Evolutionary conservation across 1,284 basidiomycete species (phyloP).

Genomic region (Phellopilus nigrolimitatus): DNA sequence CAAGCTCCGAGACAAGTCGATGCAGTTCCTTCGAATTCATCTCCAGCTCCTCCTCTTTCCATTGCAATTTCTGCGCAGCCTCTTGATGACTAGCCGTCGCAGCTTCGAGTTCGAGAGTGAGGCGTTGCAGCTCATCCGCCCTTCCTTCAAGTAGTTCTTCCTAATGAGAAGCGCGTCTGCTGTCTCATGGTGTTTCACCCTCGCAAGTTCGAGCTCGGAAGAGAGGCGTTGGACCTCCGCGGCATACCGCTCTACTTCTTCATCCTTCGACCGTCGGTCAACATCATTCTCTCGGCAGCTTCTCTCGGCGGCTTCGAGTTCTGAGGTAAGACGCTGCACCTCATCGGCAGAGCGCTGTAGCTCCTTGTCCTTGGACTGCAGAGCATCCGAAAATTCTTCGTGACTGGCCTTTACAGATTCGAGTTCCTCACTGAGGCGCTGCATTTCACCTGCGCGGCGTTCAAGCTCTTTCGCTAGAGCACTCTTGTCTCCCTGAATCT

Average conservation of each 20-base stretch:
- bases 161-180: neutral
- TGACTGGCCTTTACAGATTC: neutral
- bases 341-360: neutral
- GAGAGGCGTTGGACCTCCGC: neutral
- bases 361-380: constrained; percentile 4
- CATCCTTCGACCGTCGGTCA: neutral
- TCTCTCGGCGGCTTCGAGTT: neutral
- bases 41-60: constrained; percentile 2
- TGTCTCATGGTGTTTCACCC: neutral
- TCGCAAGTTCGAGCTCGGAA: constrained; percentile 1
- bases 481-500: neutral
- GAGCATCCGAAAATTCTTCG: neutral
- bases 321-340: constrained; percentile 1
- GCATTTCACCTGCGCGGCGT: constrained; percentile 2
- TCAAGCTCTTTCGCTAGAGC: constrained; percentile 4
- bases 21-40: neutral
- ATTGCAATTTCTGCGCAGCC: neutral
- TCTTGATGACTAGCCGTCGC: constrained; percentile 5
- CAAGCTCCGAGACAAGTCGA: constrained; percentile 5
- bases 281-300: neutral
- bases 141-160: constrained; percentile 4
- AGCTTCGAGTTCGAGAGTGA: constrained; percentile 1
- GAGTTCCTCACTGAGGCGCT: constrained; percentile 1
- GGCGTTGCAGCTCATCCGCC: neutral
- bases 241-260: neutral